phyloP scores from a whole-genome alignment of 2,329 filamentous ascomycete genomes.

The Trichophyton simii region DNA sequence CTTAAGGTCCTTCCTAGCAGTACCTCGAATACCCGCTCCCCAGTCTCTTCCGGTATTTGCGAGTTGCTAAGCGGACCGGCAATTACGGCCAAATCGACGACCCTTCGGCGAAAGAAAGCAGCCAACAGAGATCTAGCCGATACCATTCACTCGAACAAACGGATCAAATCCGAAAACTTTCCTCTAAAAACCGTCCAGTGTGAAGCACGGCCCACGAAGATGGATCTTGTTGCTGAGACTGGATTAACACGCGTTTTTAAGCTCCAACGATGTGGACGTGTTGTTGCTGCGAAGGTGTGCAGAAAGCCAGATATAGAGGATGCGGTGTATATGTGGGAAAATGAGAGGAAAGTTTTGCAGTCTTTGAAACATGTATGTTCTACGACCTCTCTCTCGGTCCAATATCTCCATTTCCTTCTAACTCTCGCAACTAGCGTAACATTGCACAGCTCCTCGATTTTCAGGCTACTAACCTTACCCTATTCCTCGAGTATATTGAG shows the following conservation, averaged over 20 bases:
- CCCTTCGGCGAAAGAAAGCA: background rate
- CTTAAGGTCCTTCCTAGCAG: background rate
- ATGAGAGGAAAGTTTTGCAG: background rate
- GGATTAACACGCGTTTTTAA: background rate
- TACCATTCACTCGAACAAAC: background rate
- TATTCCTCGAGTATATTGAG: background rate
- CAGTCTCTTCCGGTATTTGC: background rate
- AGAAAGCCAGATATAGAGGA: background rate
- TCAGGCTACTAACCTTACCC: background rate
- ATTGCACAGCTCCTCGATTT: constrained; percentile 2
- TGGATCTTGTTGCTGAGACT: constrained; percentile 1
- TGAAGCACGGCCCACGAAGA: background rate
- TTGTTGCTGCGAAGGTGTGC: constrained; percentile 2
- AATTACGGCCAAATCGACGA: background rate
- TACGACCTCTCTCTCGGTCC: background rate
- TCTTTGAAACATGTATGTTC: background rate
- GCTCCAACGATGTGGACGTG: background rate
- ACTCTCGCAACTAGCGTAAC: background rate
- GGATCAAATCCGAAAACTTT: background rate
- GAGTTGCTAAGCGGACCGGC: background rate
- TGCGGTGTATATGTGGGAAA: background rate
- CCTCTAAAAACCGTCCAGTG: background rate
- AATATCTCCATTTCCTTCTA: background rate
- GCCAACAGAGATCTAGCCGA: background rate
- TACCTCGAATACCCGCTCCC: background rate